Conservation (phyloP, 2,329 filamentous ascomycete genomes). For the Magnaporthiopsis rhizophila region DNA sequence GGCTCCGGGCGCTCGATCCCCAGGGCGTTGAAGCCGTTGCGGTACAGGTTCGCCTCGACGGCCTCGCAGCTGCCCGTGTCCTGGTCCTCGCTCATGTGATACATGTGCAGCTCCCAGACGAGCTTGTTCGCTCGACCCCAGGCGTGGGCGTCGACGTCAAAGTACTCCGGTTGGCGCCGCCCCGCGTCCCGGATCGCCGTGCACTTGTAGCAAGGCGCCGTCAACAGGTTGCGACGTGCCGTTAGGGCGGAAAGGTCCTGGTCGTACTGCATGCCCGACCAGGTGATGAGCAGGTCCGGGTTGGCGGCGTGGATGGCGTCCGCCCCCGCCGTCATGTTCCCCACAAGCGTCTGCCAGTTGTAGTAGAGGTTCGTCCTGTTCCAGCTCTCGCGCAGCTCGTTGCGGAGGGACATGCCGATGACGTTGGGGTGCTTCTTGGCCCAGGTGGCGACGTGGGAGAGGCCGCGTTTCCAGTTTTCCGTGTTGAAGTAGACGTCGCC, state of each 20-base stretch:
- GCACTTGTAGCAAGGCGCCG: slow-evolving; percentile 33
- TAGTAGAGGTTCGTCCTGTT: slow-evolving; percentile 29
- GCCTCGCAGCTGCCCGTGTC: slow-evolving; percentile 38
- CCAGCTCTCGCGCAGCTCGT: slow-evolving; percentile 31
- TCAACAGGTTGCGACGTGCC: slow-evolving; percentile 29
- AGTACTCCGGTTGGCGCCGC: slow-evolving; percentile 33
- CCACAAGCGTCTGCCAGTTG: slow-evolving; percentile 36
- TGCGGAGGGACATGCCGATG: slow-evolving; percentile 32
- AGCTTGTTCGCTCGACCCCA: slow-evolving; percentile 35
- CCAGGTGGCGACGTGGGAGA: slow-evolving; percentile 41
- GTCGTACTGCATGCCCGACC: slow-evolving; percentile 41
- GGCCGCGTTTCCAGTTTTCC: slow-evolving; percentile 45
- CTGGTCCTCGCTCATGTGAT: slow-evolving; percentile 31
- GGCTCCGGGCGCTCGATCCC: slow-evolving; percentile 30
- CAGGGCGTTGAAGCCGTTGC: slow-evolving; percentile 40
- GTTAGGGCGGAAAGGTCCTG: slow-evolving; percentile 36
- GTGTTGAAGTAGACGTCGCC: slow-evolving; percentile 46
- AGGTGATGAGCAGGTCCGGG: slow-evolving; percentile 36
- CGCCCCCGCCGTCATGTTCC: slow-evolving; percentile 34
- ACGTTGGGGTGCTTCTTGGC: slow-evolving; percentile 29
- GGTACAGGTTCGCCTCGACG: slow-evolving; percentile 40
- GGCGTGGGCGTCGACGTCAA: slow-evolving; percentile 34
- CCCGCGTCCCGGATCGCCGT: slow-evolving; percentile 32
- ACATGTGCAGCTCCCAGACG: slow-evolving; percentile 37
- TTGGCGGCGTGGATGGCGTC: slow-evolving; percentile 35